phyloP scores from a whole-genome alignment of 768 basidiomycete genomes.

The Boletellus emodensis region DNA sequence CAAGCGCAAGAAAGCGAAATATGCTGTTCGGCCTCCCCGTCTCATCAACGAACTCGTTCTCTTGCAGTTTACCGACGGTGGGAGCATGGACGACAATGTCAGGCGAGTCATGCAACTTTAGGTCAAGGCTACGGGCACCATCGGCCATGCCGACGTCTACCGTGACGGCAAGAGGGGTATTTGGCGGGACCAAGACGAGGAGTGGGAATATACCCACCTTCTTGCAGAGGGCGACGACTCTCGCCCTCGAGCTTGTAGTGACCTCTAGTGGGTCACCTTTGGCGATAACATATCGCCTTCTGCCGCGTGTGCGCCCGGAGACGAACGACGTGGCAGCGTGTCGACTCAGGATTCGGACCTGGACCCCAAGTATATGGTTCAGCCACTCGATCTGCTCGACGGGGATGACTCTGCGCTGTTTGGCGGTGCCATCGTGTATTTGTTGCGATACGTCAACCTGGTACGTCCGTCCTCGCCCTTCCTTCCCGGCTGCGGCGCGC shows the following conservation, averaged over 20 bases:
- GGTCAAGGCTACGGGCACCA: slow-evolving; percentile 41
- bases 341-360: slow-evolving; percentile 55
- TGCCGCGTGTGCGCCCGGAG: slow-evolving; percentile 7
- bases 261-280: slow-evolving; percentile 45
- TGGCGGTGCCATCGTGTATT: slow-evolving; percentile 25
- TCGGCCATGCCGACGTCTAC: slow-evolving; percentile 47
- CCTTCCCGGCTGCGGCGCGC: slow-evolving; percentile 33
- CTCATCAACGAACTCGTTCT: slow-evolving; percentile 64
- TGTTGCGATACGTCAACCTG: slow-evolving; percentile 27
- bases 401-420: slow-evolving; percentile 36
- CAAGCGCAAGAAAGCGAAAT: slow-evolving; percentile 52
- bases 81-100: slow-evolving; percentile 50
- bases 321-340: slow-evolving; percentile 41
- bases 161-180: slow-evolving; percentile 58
- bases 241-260: slow-evolving; percentile 23
- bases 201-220: slow-evolving; percentile 63
- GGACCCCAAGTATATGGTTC: slow-evolving; percentile 47
- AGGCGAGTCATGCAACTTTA: slow-evolving; percentile 52
- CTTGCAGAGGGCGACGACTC: slow-evolving; percentile 38
- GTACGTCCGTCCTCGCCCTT: slow-evolving; percentile 35
- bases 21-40: slow-evolving; percentile 43
- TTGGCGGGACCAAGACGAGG: slow-evolving; percentile 72
- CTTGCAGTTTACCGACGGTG: slow-evolving; percentile 68
- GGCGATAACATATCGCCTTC: slow-evolving; percentile 24
- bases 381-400: slow-evolving; percentile 28